These are phyloP conservation scores for Exidia glandulosa DNA, from an alignment of 768 basidiomycete species.

Conservation along the genomic window DNA sequence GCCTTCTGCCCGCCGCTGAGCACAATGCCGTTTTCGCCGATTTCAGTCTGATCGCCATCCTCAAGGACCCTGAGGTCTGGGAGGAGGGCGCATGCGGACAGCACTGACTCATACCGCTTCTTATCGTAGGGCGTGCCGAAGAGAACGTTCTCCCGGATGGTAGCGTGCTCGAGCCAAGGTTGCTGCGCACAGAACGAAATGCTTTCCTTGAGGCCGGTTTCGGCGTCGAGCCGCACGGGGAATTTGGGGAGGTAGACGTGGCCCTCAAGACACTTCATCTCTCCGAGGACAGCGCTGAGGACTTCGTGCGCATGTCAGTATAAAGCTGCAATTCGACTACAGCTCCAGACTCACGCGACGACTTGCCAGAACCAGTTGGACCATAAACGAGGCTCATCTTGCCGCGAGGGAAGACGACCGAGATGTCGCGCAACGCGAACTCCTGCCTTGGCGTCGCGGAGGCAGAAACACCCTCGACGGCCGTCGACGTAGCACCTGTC, in stretches of 20 bases:
- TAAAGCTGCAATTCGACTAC: too few species aligned
- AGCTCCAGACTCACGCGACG: background rate
- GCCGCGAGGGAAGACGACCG: constrained; percentile 46
- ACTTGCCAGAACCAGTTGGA: constrained; percentile 58
- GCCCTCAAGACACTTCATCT: constrained; percentile 6
- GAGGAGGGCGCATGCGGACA: constrained; percentile 66
- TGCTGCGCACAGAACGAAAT: constrained; percentile 70
- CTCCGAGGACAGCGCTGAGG: constrained; percentile 17
- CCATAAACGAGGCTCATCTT: constrained; percentile 51
- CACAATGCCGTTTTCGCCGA: constrained; percentile 12
- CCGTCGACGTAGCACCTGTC: too few species aligned
- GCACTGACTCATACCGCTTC: constrained; percentile 50
- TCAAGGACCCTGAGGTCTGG: constrained; percentile 49
- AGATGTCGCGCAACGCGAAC: constrained; percentile 48
- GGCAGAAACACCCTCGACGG: too few species aligned
- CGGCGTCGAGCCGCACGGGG: constrained; percentile 18
- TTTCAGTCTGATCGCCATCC: constrained; percentile 25
- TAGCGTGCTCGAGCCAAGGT: constrained; percentile 55
- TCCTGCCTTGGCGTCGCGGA: constrained; percentile 13
- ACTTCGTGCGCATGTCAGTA: too few species aligned
- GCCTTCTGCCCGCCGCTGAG: too few species aligned
- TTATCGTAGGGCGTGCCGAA: constrained; percentile 46
- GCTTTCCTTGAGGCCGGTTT: constrained; percentile 24
- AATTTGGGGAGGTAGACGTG: constrained; percentile 9
- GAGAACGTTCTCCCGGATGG: constrained; percentile 71